These are phyloP conservation scores for Bonia amplexicaulis DNA, from an alignment of 176 grass and related monocot genomes.

Conservation along the genomic window DNA sequence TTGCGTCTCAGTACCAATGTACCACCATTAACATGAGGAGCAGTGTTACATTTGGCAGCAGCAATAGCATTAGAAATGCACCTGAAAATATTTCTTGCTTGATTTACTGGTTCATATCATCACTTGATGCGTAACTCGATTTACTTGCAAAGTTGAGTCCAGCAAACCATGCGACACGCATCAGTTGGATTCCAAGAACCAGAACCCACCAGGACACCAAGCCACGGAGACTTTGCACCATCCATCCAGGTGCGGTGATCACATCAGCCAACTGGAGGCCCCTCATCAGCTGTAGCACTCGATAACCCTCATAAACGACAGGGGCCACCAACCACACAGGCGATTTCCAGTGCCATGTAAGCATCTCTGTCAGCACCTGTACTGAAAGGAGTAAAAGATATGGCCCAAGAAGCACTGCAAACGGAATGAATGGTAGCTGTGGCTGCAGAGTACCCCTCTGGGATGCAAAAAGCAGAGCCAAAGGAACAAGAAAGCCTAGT, in stretches of 20 bases:
- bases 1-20: not conserved
- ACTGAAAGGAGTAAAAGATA: constrained; percentile 76
- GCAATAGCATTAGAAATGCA: not conserved
- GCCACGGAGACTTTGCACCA: constrained; percentile 67
- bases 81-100: not conserved
- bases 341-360: constrained; percentile 94
- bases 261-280: constrained; percentile 66
- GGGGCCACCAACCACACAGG: constrained; percentile 84
- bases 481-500: constrained; percentile 55
- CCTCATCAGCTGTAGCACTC: constrained; percentile 91
- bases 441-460: constrained; percentile 55
- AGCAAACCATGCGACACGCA: constrained; percentile 86
- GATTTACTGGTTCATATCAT: constrained; percentile 6
- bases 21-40: not conserved
- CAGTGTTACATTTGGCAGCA: not conserved
- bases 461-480: constrained; percentile 51
- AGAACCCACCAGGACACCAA: constrained; percentile 96
- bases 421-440: constrained; percentile 53
- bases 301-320: constrained; percentile 80
- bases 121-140: constrained; percentile 23
- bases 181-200: constrained; percentile 85
- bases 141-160: constrained; percentile 44
- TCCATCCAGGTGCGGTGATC: constrained; percentile 72
- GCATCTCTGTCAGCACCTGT: constrained; percentile 77
- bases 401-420: constrained; percentile 66